Percentiles rank a stretch among this genome's conserved stretches.
phyloP scores from a whole-genome alignment of 768 basidiomycete genomes.

The Pleurotus ostreatus region DNA sequence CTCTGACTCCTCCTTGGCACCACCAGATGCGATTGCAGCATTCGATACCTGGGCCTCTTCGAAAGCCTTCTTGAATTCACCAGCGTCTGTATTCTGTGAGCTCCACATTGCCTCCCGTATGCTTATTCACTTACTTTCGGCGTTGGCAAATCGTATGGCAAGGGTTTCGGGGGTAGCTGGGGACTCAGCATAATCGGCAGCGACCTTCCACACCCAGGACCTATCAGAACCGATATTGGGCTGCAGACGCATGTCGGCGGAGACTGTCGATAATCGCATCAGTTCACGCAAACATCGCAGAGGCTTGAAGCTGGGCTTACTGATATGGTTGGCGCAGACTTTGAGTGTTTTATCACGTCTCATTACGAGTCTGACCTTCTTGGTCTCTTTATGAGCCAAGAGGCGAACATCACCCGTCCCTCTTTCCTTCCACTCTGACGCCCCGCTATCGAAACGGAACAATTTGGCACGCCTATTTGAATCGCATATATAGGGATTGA shows the following conservation, averaged over 20 bases:
- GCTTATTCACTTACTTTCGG: conserved; percentile 70
- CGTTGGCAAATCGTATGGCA: conserved; percentile 96
- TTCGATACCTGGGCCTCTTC: conserved; percentile 80
- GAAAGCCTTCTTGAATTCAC: conserved; percentile 85
- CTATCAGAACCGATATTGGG: conserved; percentile 98
- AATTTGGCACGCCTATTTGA: conserved; percentile 87
- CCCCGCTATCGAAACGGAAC: conserved; percentile 81
- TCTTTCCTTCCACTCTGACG: conserved; percentile 95
- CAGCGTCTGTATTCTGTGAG: conserved; percentile 58
- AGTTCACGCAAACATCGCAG: neutral
- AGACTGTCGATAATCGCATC: conserved; percentile 46
- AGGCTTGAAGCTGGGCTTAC: conserved; percentile 46
- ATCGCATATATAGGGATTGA: no score
- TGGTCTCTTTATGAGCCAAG: conserved; percentile 82
- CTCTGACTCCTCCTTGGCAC: conserved; percentile 17
- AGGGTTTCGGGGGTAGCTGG: conserved; percentile 92
- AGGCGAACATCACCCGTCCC: conserved; percentile 96
- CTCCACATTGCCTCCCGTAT: neutral
- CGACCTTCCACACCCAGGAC: conserved; percentile 99
- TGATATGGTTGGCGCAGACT: conserved; percentile 96
- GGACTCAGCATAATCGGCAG: conserved; percentile 90
- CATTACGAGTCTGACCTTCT: conserved; percentile 97
- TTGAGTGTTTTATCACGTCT: conserved; percentile 99
- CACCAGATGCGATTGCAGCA: conserved; percentile 32
- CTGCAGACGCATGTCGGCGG: conserved; percentile 88